A percentile compares a stretch with the other conserved stretches of the same genome.
phyloP scores from a whole-genome alignment of 345 rosid species.

The Rhodamnia argentea region DNA sequence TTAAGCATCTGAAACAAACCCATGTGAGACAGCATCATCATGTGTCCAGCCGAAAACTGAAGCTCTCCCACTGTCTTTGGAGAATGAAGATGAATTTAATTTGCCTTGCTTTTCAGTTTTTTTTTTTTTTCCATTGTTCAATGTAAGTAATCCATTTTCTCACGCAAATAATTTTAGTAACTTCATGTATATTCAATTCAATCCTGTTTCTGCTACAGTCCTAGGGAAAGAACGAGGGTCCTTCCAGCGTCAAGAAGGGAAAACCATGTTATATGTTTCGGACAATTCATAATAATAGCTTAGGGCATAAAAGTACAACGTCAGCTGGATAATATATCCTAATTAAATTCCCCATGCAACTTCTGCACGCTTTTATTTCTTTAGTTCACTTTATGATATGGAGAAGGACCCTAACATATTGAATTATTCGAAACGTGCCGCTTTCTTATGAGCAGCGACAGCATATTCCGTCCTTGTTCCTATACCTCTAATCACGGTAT shows the following conservation, averaged over 20 bases:
- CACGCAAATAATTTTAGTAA: background rate
- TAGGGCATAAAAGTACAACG: background rate
- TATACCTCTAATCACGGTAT: background rate
- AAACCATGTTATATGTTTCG: background rate
- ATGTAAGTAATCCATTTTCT: background rate
- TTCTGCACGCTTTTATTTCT: background rate
- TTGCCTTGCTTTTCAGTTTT: background rate
- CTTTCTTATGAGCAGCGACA: background rate
- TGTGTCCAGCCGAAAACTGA: background rate
- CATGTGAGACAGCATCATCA: constrained; percentile 4
- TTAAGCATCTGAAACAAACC: background rate
- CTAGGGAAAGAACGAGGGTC: background rate
- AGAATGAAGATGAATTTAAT: background rate
- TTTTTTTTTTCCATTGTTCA: background rate
- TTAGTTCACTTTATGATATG: background rate
- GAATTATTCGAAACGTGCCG: background rate
- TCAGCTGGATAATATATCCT: background rate
- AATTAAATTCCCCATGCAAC: background rate
- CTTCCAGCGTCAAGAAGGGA: background rate
- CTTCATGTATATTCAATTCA: background rate
- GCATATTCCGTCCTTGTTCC: background rate
- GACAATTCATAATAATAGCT: background rate
- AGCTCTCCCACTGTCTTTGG: background rate
- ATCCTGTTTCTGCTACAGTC: background rate
- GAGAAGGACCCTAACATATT: background rate